Conservation (phyloP, 2,329 filamentous ascomycete species). For the Purpureocillium takamizusanense region DNA sequence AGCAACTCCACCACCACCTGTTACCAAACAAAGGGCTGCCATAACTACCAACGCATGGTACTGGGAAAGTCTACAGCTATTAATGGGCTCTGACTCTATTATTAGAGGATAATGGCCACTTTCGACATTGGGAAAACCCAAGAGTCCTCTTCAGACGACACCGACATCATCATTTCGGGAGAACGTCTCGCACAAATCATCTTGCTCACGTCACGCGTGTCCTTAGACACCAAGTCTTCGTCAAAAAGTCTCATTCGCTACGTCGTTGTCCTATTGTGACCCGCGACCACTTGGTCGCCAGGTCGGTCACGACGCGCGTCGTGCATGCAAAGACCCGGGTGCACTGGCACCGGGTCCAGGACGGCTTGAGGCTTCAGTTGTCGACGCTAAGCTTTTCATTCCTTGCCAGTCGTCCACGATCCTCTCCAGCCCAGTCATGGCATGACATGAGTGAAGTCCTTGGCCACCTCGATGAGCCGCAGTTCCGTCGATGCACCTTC, state of each 20-base stretch:
- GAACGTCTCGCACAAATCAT: no score
- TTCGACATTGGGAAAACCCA: no score
- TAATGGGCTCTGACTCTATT: no score
- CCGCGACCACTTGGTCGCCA: conserved; percentile 18
- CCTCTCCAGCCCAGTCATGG: conserved; percentile 3
- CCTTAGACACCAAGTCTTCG: background rate
- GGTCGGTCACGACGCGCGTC: conserved; percentile 9
- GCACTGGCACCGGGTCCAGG: conserved; percentile 15
- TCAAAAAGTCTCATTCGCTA: conserved; percentile 8
- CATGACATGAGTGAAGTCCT: conserved; percentile 2
- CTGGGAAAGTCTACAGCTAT: no score
- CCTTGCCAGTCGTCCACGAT: conserved; percentile 5
- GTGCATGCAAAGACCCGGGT: conserved; percentile 7
- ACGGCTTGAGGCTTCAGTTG: conserved; percentile 1
- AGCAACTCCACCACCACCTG: no score
- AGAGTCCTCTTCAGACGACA: no score
- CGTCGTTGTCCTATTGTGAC: conserved; percentile 7
- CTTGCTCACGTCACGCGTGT: no score
- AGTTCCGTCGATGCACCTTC: conserved; percentile 10
- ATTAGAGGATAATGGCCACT: no score
- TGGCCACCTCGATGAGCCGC: conserved; percentile 6
- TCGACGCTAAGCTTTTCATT: conserved; percentile 1
- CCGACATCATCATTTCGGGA: no score
- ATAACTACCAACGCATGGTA: no score
- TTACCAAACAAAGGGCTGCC: no score